Evolutionary conservation across 345 rosid species (phyloP), one percentile per base, ranked within the genome.

Genomic region (Gossypium stocksii): DNA sequence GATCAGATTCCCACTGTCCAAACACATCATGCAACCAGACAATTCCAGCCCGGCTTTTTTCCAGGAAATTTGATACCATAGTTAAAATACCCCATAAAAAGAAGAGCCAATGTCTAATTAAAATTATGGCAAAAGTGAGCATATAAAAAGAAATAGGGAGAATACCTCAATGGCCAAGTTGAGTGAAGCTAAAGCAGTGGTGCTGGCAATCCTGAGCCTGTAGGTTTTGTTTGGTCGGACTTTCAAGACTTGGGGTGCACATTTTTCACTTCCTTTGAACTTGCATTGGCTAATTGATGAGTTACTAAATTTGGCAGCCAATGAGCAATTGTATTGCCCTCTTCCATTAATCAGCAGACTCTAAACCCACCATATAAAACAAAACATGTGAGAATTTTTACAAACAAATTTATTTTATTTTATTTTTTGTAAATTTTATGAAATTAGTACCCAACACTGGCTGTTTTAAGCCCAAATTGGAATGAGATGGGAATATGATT

Each of bases 301-400:
- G 23, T 77, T 79, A 80, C 78, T 67, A 48, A 74, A 79, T 11
- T 79, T 80, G 1, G 90, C 85, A 15, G 91, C 94, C 38, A 92
- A 0, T 2, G 98, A 92, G 77, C 97, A 94, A 54, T 86, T 85
- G 63, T 71, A 91, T 76, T 94, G 93, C 34, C 97, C 98, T 76
- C 97, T 89, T 66, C 97, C 98, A 73, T 94, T 92, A 9, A 94
- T 84, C 63, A 94, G 80, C 38, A 89, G 54, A 44, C 80, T 76
- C 90, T 83, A 45, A 14, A 1, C 7, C 9, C 41, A 34, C 64
- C 38, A 25, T 6, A 10, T 11, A 25, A 13, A 59, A 59, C 17
- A 59, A 59, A 25, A 48, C 22, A 48, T 22, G 57, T 67, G 13
- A 48, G 22, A 67, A 48, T 48, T 45, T 34, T 34, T 34, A 34